These are phyloP conservation scores for Solanum pinnatisectum DNA, from an alignment of 257 asterid species.

Conservation along the genomic window DNA sequence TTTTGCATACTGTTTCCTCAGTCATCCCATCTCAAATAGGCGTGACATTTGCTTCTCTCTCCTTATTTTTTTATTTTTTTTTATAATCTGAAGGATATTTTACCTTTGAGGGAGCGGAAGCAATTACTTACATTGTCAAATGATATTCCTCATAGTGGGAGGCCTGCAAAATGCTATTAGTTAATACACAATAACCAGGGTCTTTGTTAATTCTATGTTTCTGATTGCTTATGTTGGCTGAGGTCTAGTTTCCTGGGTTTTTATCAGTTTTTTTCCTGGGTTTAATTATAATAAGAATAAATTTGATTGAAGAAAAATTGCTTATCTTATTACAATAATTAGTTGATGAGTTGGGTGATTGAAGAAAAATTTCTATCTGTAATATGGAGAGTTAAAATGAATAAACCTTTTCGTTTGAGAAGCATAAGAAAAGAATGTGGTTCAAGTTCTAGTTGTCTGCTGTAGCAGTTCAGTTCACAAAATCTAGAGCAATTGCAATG, in stretches of 20 bases:
- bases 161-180: not conserved
- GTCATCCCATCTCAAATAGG: not conserved
- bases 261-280: not conserved
- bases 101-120: not conserved
- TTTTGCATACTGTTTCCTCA: not conserved
- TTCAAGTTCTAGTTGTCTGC: not conserved
- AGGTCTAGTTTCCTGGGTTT: not conserved
- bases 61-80: not conserved
- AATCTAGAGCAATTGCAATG: not conserved
- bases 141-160: not conserved
- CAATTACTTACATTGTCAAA: not conserved
- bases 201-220: not conserved
- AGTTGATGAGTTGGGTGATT: not conserved
- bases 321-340: not conserved
- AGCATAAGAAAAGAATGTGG: not conserved
- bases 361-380: not conserved
- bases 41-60: not conserved
- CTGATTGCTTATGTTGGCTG: not conserved
- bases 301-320: not conserved
- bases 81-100: not conserved
- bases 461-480: not conserved
- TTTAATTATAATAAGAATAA: not conserved
- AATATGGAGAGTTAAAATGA: not conserved
- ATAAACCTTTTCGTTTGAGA: not conserved
- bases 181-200: not conserved